Conservation (phyloP, 495 filamentous ascomycete genomes). For the Lasiosphaeria miniovina region DNA sequence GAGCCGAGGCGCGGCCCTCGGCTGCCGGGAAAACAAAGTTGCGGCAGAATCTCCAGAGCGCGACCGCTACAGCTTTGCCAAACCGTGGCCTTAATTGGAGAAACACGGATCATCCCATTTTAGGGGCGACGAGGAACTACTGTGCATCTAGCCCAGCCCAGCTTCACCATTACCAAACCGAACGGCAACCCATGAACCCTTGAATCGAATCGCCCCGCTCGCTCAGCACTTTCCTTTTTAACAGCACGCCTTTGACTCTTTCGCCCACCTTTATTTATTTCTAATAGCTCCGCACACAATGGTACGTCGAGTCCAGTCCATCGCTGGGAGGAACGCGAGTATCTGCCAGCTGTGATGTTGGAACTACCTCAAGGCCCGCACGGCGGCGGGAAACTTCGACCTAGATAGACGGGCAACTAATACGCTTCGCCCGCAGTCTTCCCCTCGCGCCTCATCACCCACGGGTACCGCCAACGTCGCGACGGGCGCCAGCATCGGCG, state of each 20-base stretch:
- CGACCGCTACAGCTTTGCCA: slow-evolving; percentile 18
- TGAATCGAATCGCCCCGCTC: not conserved
- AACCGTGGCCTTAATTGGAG: slow-evolving; percentile 38
- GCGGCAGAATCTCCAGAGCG: slow-evolving; percentile 17
- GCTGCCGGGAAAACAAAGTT: slow-evolving; percentile 22
- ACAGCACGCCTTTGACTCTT: no score
- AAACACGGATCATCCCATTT: slow-evolving; percentile 30
- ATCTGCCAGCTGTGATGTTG: no score
- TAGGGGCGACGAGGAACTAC: slow-evolving; percentile 20
- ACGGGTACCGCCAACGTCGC: slow-evolving; percentile 48
- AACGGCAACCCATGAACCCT: not conserved
- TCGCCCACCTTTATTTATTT: not conserved
- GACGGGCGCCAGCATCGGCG: slow-evolving; percentile 63
- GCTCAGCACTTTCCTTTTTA: not conserved
- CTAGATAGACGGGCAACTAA: no score
- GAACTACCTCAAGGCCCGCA: no score
- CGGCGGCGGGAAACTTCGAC: no score
- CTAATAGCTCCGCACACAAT: slow-evolving; percentile 2
- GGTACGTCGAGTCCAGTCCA: slow-evolving; percentile 6
- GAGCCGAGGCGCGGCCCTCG: not conserved
- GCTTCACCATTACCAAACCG: slow-evolving; percentile 13
- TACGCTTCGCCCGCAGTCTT: slow-evolving; percentile 52
- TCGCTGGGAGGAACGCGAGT: no score
- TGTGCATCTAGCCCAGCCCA: slow-evolving; percentile 12
- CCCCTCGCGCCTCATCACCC: slow-evolving; percentile 70